phyloP scores from a whole-genome alignment of 169 alveolate species.

The Plasmodium coatneyi region DNA sequence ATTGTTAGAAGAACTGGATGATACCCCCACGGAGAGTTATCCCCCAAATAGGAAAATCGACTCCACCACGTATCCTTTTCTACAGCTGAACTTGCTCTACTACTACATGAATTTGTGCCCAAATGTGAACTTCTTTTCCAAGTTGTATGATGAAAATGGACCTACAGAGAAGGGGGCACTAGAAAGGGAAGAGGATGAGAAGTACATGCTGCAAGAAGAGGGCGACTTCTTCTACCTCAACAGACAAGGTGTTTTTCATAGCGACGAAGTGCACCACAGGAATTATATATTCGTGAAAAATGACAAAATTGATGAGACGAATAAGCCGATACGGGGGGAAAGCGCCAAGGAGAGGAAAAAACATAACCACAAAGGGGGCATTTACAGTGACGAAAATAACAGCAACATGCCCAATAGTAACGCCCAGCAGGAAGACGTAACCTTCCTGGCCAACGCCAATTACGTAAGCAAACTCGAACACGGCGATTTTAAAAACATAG shows the following conservation, averaged over 20 bases:
- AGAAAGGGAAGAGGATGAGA: neutral
- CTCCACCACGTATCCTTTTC: constrained; percentile 24
- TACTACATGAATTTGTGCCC: constrained; percentile 68
- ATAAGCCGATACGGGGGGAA: constrained; percentile 35
- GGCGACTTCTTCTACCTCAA: constrained; percentile 1
- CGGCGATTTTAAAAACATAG: constrained; percentile 38
- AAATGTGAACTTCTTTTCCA: constrained; percentile 14
- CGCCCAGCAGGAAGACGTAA: neutral
- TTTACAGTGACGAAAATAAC: neutral
- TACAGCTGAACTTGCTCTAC: constrained; percentile 37
- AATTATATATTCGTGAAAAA: constrained; percentile 57
- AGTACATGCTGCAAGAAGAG: neutral
- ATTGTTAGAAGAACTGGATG: constrained; percentile 73
- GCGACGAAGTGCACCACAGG: neutral
- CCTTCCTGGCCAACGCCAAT: constrained; percentile 3
- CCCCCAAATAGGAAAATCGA: neutral
- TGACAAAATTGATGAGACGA: constrained; percentile 49
- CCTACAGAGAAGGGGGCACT: neutral
- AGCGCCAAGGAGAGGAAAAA: neutral
- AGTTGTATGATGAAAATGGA: constrained; percentile 17
- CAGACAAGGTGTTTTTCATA: constrained; percentile 5
- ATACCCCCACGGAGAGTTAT: neutral
- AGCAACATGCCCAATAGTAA: neutral
- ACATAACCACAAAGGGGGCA: neutral
- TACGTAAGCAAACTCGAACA: constrained; percentile 45